These are phyloP conservation scores for Zymoseptoria ardabiliae DNA, from an alignment of 2,329 filamentous ascomycete genomes.

Conservation along the genomic window DNA sequence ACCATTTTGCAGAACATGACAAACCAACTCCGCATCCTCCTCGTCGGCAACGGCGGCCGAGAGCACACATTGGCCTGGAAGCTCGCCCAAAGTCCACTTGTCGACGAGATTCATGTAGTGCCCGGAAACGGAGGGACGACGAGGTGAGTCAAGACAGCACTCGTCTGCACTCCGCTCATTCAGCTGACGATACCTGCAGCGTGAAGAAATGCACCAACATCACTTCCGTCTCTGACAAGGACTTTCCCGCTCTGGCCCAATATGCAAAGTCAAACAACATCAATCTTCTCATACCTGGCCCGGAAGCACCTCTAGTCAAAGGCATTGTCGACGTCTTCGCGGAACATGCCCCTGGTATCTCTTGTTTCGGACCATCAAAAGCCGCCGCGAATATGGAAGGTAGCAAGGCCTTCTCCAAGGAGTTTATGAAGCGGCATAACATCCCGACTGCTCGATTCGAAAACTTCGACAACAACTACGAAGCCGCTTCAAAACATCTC, in stretches of 20 bases:
- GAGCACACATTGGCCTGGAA: constrained; percentile 96
- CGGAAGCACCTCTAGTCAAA: constrained; percentile 87
- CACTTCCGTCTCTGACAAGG: constrained; percentile 58
- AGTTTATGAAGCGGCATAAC: constrained; percentile 87
- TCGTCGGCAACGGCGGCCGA: constrained; percentile 88
- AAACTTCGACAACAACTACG: constrained; percentile 55
- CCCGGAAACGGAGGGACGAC: constrained; percentile 85
- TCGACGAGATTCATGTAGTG: constrained; percentile 63
- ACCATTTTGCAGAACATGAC: constrained; percentile 8
- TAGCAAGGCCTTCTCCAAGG: constrained; percentile 94
- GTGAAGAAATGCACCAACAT: constrained; percentile 50
- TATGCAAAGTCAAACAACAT: constrained; percentile 67
- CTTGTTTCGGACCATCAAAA: constrained; percentile 78
- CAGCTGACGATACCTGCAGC: constrained; percentile 16
- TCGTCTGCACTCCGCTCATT: background rate
- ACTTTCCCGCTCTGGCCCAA: constrained; percentile 69
- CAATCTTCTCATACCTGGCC: constrained; percentile 81
- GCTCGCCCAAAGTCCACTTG: constrained; percentile 70
- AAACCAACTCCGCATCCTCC: constrained; percentile 58
- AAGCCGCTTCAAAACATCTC: constrained; percentile 53
- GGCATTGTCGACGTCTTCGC: constrained; percentile 82
- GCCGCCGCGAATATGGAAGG: constrained; percentile 86
- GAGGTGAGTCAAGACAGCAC: constrained; percentile 24
- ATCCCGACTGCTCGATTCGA: constrained; percentile 88
- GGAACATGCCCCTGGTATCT: constrained; percentile 45